Evolutionary conservation across 129 eudicot species (phyloP).

Genomic region (Helichrysum umbraculigerum): DNA sequence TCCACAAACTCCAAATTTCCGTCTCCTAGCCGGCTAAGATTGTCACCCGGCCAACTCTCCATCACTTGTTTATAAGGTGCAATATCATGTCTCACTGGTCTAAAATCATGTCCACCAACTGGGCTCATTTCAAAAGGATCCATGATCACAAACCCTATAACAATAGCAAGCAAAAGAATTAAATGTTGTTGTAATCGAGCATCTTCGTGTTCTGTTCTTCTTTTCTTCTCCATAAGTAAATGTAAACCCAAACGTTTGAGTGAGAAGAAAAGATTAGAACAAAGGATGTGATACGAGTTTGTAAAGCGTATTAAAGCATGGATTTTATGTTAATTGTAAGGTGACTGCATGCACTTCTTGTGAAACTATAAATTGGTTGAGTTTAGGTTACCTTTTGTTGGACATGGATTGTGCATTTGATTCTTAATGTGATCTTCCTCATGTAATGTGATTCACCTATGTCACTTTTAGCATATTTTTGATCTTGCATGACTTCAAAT

Average conservation of each 20-base stretch:
- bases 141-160: constrained; percentile 58
- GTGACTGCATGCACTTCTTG: constrained; percentile 24
- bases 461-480: constrained; percentile 20
- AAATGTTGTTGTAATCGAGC: constrained; percentile 56
- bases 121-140: constrained; percentile 89
- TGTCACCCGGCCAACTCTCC: constrained; percentile 79
- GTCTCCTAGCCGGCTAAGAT: constrained; percentile 60
- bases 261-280: constrained; percentile 14
- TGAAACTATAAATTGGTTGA: constrained; percentile 35
- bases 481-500: constrained; percentile 28
- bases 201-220: constrained; percentile 40
- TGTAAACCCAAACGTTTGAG: background rate
- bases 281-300: constrained; percentile 23
- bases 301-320: constrained; percentile 17
- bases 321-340: constrained; percentile 35
- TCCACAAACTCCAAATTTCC: constrained; percentile 70
- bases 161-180: constrained; percentile 46
- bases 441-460: constrained; percentile 31
- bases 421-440: constrained; percentile 21
- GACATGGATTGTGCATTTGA: constrained; percentile 41
- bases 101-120: constrained; percentile 72
- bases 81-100: constrained; percentile 69
- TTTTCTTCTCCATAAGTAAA: constrained; percentile 53
- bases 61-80: constrained; percentile 83
- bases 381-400: constrained; percentile 50